A percentile compares a stretch with the other conserved stretches of the same genome.
Conservation (phyloP, 331 rosid species). For the Quercus phellos region DNA sequence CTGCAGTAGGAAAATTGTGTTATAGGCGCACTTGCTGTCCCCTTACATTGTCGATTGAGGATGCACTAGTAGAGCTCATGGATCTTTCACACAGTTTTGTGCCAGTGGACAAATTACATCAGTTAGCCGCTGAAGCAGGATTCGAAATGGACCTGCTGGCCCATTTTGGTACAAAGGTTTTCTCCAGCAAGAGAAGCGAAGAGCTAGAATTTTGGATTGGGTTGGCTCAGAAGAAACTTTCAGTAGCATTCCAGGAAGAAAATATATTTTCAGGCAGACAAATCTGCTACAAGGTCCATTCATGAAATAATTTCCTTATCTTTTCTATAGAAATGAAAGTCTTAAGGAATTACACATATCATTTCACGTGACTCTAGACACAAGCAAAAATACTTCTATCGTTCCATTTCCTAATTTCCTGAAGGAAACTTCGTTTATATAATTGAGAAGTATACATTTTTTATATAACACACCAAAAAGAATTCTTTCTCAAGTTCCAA, state of each 20-base stretch:
- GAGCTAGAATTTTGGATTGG: slow-evolving; percentile 70
- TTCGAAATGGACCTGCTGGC: slow-evolving; percentile 49
- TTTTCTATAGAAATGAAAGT: neutral
- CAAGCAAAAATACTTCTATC: neutral
- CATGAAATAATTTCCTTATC: slow-evolving; percentile 6
- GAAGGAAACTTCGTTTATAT: neutral
- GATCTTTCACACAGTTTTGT: slow-evolving; percentile 49
- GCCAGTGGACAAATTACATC: slow-evolving; percentile 54
- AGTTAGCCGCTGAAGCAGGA: slow-evolving; percentile 61
- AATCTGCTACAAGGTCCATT: slow-evolving; percentile 43
- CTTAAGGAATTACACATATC: neutral
- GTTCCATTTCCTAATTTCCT: neutral
- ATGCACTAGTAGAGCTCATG: slow-evolving; percentile 53
- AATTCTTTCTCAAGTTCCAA: neutral
- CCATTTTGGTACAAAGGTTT: slow-evolving; percentile 55
- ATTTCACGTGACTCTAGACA: neutral
- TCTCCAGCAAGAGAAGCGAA: slow-evolving; percentile 50
- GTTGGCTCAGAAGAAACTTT: slow-evolving; percentile 56
- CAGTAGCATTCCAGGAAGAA: slow-evolving; percentile 42
- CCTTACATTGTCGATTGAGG: slow-evolving; percentile 20
- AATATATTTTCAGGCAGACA: slow-evolving; percentile 26
- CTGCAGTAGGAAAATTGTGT: slow-evolving; percentile 62
- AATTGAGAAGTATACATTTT: too few relatives aligned
- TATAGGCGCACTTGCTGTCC: slow-evolving; percentile 22
- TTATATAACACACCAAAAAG: neutral